phyloP scores from a whole-genome alignment of 1,284 basidiomycete species.

The Caloboletus inedulis region DNA sequence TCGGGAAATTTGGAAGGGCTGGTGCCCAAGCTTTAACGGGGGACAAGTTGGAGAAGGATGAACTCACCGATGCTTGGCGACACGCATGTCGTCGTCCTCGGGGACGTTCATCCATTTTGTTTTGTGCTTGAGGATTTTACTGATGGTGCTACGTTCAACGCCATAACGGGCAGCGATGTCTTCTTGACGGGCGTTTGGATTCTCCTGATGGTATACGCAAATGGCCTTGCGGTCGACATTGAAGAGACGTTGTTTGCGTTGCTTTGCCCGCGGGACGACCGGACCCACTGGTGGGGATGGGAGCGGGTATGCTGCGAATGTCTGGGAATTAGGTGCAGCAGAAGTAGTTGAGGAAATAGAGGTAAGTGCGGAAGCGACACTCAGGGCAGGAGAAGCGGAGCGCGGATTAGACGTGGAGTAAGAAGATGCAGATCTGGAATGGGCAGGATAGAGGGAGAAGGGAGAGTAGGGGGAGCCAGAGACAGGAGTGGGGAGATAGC shows the following conservation, averaged over 20 bases:
- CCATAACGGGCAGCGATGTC: constrained; percentile 74
- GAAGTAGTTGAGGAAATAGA: constrained; percentile 46
- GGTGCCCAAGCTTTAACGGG: constrained; percentile 11
- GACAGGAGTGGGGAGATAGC: constrained; percentile 33
- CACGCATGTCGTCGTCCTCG: constrained; percentile 52
- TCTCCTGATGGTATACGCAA: constrained; percentile 60
- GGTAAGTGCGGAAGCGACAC: constrained; percentile 50
- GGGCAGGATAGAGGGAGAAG: constrained; percentile 36
- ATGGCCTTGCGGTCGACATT: constrained; percentile 77
- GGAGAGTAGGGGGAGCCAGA: constrained; percentile 34
- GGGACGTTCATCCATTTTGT: constrained; percentile 74
- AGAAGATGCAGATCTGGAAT: constrained; percentile 45
- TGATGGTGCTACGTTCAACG: constrained; percentile 90
- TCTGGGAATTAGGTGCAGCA: constrained; percentile 33
- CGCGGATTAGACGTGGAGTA: constrained; percentile 48
- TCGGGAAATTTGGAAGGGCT: constrained; percentile 78
- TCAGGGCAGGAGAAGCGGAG: constrained; percentile 59
- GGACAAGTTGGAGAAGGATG: background rate
- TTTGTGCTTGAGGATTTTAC: constrained; percentile 87
- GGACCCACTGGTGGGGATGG: constrained; percentile 29
- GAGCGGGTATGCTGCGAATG: constrained; percentile 31
- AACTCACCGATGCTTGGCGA: constrained; percentile 64
- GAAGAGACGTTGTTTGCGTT: constrained; percentile 68
- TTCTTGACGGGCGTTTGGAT: constrained; percentile 72
- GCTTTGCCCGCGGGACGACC: constrained; percentile 43